phyloP scores from a whole-genome alignment of 495 filamentous ascomycete genomes.

The Aspergillus baeticus region DNA sequence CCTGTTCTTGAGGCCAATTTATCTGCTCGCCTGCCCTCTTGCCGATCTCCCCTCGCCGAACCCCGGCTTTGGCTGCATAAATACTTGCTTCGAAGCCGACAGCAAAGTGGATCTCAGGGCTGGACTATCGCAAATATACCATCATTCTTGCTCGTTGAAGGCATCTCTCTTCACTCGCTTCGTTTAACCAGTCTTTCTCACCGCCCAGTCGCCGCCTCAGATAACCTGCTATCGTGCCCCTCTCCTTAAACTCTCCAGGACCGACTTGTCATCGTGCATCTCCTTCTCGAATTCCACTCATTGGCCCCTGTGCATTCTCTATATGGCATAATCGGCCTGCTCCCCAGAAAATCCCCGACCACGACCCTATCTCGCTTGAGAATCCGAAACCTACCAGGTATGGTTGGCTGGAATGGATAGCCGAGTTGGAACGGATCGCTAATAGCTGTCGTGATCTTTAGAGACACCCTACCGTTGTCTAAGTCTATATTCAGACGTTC shows the following conservation, averaged over 20 bases:
- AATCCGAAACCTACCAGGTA: background rate
- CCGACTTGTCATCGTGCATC: background rate
- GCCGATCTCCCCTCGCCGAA: background rate
- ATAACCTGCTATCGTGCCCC: conserved; percentile 2
- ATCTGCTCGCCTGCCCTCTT: background rate
- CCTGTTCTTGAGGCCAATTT: background rate
- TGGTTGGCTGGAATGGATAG: background rate
- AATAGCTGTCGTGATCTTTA: background rate
- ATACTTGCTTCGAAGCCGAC: background rate
- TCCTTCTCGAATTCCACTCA: background rate
- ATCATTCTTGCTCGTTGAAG: conserved; percentile 5
- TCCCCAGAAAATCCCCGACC: background rate
- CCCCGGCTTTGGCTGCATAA: background rate
- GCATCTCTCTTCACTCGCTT: conserved; percentile 1
- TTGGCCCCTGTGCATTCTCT: background rate
- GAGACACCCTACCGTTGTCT: background rate
- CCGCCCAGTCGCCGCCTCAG: conserved; percentile 7
- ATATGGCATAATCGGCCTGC: conserved; percentile 24
- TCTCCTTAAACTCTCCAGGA: background rate
- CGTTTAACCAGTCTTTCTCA: conserved; percentile 5
- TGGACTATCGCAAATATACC: conserved; percentile 3
- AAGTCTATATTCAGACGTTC: background rate
- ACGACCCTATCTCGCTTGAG: background rate
- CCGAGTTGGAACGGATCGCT: background rate
- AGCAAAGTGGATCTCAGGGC: background rate